Evolutionary conservation across 2,329 filamentous ascomycete genomes (phyloP), one percentile per base, ranked within the genome.

Genomic region (Alternaria postmessia): DNA sequence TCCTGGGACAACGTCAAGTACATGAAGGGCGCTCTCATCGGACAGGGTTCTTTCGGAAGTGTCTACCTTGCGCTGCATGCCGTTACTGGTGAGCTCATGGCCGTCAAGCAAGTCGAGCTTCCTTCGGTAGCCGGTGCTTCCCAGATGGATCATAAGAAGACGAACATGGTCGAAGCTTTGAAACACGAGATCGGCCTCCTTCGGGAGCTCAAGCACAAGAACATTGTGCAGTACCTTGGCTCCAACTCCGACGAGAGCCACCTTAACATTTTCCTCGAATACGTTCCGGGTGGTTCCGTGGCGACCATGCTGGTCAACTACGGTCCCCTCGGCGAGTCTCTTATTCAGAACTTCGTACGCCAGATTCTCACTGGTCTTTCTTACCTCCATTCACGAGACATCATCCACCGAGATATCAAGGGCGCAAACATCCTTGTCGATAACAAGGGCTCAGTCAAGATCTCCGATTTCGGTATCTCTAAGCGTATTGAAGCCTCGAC

Each of bases 221-320:
- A 99, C 78, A 98, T 99, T 75, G 95, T 99, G 78, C 95, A 97
- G 77, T 99, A 99, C 76, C 88, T 99, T 7, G 95, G 95, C 61
- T 97, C 94, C 69, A 94, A 94, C 73, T 94, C 93, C 8, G 95
- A 96, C 63, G 88, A 92, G 18, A 90, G 94, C 56, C 90, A 94
- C 77, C 88, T 99, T 72, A 99, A 99, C 82, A 99, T 99, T 91
- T 99, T 99, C 88, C 89, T 99, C 75, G 95, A 99, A 80, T 99
- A 99, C 78, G 95, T 99, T 32, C 92, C 95, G 16, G 95, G 95
- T 80, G 95, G 95, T 46, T 98, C 94, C 12, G 96, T 99, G 26
- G 95, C 96, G 68, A 96, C 93, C 9, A 98, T 99, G 94, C 89
- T 99, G 67, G 95, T 97, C 82, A 97, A 96, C 69, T 99, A 99